Evolutionary conservation across 306 rosid genomes (phyloP), one percentile per base, ranked within the genome.

Genomic region (Sphenostylis stenocarpa): DNA sequence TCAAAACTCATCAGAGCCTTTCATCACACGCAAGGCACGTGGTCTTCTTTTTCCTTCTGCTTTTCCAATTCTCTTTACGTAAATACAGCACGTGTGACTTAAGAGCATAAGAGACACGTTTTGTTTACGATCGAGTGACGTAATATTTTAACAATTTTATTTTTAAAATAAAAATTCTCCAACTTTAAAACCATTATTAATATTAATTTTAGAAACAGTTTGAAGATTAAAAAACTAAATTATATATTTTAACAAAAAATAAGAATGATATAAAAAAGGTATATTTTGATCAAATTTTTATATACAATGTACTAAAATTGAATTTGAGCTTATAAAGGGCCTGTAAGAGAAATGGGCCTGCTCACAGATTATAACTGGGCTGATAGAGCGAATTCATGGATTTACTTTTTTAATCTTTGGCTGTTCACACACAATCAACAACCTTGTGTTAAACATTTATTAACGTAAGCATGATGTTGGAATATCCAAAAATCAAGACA

Each of bases 11-110:
- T 36, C 34, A 26, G 41, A 70, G 49, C 73, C 86, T 73, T 79
- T 36, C 12, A 11, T 70, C 80, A 49, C 84, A 84, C 86, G 86
- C 77, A 68, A 82, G 47, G 74, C 91, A 77, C 84, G 87, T 72
- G 84, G 67, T 67, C 77, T 47, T 72, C 41, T 55, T 53, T 20
- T 34, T 38, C 68, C 38, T 41, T 33, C 2, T 72, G 53, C 41
- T 52, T 14, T 28, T 76, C 55, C 64, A 56, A 41, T 38, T 64
- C 43, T 53, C 19, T 47, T 53, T 11, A 38, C 16, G 7, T 17
- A 3, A 4, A 49, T 13, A 38, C 10, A 51, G 48, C 90, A 84
- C 84, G 86, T 85, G 67, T 49, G 62, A 65, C 26, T 69, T 36
- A 34, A 49, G 26, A 81, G 47, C 71, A 66, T 19, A 71, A 81